phyloP scores from a whole-genome alignment of 805 yeast genomes.

The Starmerella ratchasimensis region DNA sequence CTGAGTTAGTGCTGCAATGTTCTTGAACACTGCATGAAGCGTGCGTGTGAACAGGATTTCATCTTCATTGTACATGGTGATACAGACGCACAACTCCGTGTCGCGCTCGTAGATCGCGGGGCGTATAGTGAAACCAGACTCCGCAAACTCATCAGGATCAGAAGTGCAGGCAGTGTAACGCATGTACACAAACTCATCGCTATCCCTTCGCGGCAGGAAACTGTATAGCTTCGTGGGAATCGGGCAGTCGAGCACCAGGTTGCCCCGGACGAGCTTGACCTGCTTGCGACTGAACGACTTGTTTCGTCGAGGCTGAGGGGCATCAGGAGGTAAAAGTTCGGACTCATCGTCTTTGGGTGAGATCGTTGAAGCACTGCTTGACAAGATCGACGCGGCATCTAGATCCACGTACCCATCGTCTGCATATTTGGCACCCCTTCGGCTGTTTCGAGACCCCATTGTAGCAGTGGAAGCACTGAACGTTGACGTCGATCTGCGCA shows the following conservation, averaged over 20 bases:
- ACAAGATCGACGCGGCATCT: constrained; percentile 10
- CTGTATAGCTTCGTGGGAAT: constrained; percentile 78
- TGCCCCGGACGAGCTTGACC: constrained; percentile 62
- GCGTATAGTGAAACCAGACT: constrained; percentile 71
- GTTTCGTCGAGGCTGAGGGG: constrained; percentile 43
- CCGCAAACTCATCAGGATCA: constrained; percentile 73
- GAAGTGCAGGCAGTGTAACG: constrained; percentile 94
- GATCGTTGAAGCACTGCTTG: constrained; percentile 7
- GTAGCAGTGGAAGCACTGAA: constrained; percentile 11
- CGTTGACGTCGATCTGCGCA: constrained; percentile 11
- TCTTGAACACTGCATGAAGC: constrained; percentile 84
- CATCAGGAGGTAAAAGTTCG: constrained; percentile 16
- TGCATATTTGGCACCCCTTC: constrained; percentile 3
- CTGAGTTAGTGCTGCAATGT: constrained; percentile 73
- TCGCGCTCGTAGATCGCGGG: constrained; percentile 67
- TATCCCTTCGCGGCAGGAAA: constrained; percentile 73
- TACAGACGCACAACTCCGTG: constrained; percentile 79
- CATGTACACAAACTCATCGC: constrained; percentile 91
- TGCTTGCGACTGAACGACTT: constrained; percentile 58
- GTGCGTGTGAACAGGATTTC: constrained; percentile 83
- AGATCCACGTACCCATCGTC: constrained; percentile 11
- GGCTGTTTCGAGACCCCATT: constrained; percentile 3
- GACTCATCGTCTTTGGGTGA: constrained; percentile 3
- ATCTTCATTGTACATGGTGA: constrained; percentile 96
- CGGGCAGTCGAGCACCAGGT: constrained; percentile 84